phyloP scores from a whole-genome alignment of 2,329 filamentous ascomycete genomes.

The Phialophora verrucosa region DNA sequence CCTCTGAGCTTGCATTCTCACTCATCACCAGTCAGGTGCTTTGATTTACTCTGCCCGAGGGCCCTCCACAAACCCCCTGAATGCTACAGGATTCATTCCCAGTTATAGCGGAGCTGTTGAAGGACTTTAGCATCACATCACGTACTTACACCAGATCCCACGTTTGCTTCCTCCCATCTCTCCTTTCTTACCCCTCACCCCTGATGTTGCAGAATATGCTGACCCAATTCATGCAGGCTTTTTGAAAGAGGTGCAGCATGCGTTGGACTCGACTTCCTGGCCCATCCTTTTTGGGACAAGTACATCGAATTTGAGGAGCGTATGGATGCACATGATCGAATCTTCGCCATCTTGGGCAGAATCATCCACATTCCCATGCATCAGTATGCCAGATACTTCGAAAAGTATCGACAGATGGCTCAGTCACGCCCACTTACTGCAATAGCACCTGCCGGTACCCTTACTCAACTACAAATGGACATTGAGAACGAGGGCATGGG shows the following conservation, averaged over 20 bases:
- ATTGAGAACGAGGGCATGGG: constrained; percentile 68
- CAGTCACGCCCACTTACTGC: constrained; percentile 74
- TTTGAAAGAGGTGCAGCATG: constrained; percentile 87
- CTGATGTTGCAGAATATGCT: constrained; percentile 45
- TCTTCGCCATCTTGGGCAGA: constrained; percentile 81
- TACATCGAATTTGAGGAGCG: constrained; percentile 97
- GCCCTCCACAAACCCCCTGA: constrained; percentile 23
- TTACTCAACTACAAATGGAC: constrained; percentile 73
- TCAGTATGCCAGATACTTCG: constrained; percentile 93
- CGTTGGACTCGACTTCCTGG: constrained; percentile 90
- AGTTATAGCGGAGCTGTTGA: constrained; percentile 27
- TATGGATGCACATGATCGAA: constrained; percentile 79
- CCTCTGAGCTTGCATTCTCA: constrained; percentile 55
- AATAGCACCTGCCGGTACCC: constrained; percentile 70
- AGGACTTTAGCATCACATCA: constrained; percentile 34
- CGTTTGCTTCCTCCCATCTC: constrained; percentile 53
- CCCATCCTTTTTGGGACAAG: constrained; percentile 98
- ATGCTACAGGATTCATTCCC: constrained; percentile 24
- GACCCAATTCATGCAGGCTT: constrained; percentile 63
- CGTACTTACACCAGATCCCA: constrained; percentile 47
- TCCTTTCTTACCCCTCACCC: constrained; percentile 42
- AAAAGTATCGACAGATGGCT: constrained; percentile 80
- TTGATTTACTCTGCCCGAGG: constrained; percentile 45
- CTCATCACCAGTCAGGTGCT: constrained; percentile 58
- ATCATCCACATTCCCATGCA: constrained; percentile 92